Evolutionary conservation across 108 stramenopile species (phyloP).

Genomic region (Cyclotella kingstonii): DNA sequence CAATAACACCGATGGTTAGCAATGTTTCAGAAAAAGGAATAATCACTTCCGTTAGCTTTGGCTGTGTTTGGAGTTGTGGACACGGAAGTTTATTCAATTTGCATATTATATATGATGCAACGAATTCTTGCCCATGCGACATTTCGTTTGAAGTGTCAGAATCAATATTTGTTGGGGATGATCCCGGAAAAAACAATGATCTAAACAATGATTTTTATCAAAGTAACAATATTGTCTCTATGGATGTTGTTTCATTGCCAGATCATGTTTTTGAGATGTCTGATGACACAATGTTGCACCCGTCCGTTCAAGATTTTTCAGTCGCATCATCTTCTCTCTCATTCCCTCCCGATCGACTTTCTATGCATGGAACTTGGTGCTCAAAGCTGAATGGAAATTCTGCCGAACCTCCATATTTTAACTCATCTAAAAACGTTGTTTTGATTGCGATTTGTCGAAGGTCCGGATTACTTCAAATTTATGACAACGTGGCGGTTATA

Average conservation of each 20-base stretch:
- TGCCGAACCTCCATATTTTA: background rate
- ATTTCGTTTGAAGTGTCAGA: conserved; percentile 33
- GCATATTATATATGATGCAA: no score
- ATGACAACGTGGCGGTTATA: conserved; percentile 31
- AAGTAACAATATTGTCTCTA: conserved; percentile 49
- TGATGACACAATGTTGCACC: background rate
- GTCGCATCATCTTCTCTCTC: conserved; percentile 33
- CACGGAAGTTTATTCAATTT: conserved; percentile 45
- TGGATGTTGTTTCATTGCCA: conserved; percentile 39
- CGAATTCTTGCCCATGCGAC: background rate
- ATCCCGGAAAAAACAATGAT: conserved; percentile 36
- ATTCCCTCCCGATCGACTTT: conserved; percentile 41
- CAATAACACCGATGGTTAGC: conserved; percentile 34
- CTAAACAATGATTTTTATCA: conserved; percentile 45
- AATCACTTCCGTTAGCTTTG: conserved; percentile 46
- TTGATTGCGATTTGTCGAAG: conserved; percentile 63
- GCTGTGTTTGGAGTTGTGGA: conserved; percentile 58
- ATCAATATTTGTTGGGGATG: conserved; percentile 33
- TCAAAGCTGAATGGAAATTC: conserved; percentile 13
- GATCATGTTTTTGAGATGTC: conserved; percentile 26
- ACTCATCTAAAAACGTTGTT: conserved; percentile 19
- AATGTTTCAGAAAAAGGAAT: conserved; percentile 12
- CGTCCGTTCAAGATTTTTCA: background rate
- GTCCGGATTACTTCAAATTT: conserved; percentile 70
- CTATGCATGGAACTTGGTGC: conserved; percentile 47